Base-by-base conservation (phyloP, 2,329 filamentous ascomycete genomes). In the Neospermospora avenae region DNA sequence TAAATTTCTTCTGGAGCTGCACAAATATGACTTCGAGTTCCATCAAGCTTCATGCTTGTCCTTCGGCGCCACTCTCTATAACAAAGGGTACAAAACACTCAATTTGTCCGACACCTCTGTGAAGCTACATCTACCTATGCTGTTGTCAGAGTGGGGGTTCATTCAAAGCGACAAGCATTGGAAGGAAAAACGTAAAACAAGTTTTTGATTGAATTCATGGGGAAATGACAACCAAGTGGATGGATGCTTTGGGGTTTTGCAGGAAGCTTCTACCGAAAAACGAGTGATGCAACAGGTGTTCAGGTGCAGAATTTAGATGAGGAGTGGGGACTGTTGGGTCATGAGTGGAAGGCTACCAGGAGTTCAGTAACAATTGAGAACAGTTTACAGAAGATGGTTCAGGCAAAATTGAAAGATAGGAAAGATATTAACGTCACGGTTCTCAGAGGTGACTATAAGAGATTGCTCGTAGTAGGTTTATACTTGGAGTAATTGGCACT, bases 201-300 rank as follows among this genome's bases (percentile, higher is more conserved):
- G 13, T 84, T 77, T 66, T 69, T 86, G 51, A 77, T 78, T 0
- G 69, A 74, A 35, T 72, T 78, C 66, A 77, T 69, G 24, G 59
- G 31, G 24, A 39, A 59, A 0, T 57, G 46, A 5, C 51, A 80
- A 71, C 76, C 78, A 14, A 52, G 48, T 0, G 78, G 83, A 14
- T 83, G 83, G 83, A 78, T 82, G 70, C 76, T 81, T 72, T 85
- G 82, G 80, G 83, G 84, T 39, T 58, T 87, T 18, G 76, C 76
- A 0, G 82, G 81, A 1, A 82, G 80, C 65, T 85, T 85, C 66
- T 85, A 85, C 64, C 76, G 80, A 54, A 74, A 52, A 31, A 52
- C 48, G 28, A 52, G 48, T 52, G 25, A 46, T 31, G 44, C 44
- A 24, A 24, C 31, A 11, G 48, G 82, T 1, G 69, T 73, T 10